Evolutionary conservation across 192 early-diverging fungal species (phyloP), one percentile per base, ranked within the genome.

Genomic region (Cladochytrium replicatum): DNA sequence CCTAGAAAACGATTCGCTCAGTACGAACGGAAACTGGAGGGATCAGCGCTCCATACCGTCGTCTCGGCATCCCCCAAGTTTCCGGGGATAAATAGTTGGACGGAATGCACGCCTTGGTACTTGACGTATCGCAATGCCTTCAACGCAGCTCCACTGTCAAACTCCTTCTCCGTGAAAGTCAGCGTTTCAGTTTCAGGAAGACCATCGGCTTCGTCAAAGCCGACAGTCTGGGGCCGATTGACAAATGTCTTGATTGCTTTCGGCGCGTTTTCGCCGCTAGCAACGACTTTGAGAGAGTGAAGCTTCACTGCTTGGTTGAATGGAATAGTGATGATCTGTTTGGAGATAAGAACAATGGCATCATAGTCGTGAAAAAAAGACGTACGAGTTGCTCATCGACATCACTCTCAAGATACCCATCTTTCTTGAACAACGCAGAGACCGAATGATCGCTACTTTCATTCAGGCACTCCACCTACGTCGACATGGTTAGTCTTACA

Each of bases 301-400:
- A 87, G 19, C 57, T 85, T 85, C 28, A 87, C 73, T 27, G 81
- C 60, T 72, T 93, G 88, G 61, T 86, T 91, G 58, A 97, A 97
- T 19, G 84, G 77, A 42, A 97, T 64, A 22, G 75, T 55, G n/a
- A n/a, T n/a, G n/a, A n/a, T n/a, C n/a, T n/a, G n/a, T n/a, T n/a
- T n/a, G n/a, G n/a, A n/a, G n/a, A n/a, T n/a, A n/a, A n/a, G n/a
- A n/a, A n/a, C n/a, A n/a, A n/a, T n/a, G n/a, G n/a, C n/a, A n/a
- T n/a, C n/a, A 38, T 25, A 34, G 17, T 32, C 46, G 34, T 11
- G 5, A 34, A 34, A 9, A 23, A 37, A 21, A 8, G 32, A 73
- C 27, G 94, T 73, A 97, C 82, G 34, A 97, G 64, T 54, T 97
- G 93, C 72, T 94, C 93, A 60, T 97, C 93, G 1, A 88, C 88